Evolutionary conservation across 2,329 filamentous ascomycete genomes (phyloP), one percentile per base, ranked within the genome.

Genomic region (Aspergillus ustus): DNA sequence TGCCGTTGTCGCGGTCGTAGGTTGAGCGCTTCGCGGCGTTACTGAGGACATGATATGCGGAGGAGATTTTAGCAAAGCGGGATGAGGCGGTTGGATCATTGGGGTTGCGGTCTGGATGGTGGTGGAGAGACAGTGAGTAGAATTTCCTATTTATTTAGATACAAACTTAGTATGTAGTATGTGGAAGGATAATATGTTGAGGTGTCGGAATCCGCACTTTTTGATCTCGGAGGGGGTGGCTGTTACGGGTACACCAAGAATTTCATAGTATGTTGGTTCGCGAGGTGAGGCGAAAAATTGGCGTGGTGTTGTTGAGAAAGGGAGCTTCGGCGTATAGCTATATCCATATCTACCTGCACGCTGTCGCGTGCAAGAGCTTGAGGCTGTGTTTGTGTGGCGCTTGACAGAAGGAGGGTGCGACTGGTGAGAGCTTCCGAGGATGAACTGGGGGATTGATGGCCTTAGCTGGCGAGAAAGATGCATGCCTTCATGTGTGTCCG

Each of bases 81-180:
- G 86, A 80, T 4, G 88, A 83, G 64, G 93, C 91, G 61, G 80
- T 74, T 4, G 91, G 90, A 77, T 97, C 90, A 69, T 85, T 74
- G 63, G 85, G 91, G 82, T 98, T 96, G 74, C 89, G 88, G 83
- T 99, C 95, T 1, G 95, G 95, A 78, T 99, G 95, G 84, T 97
- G 90, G 57, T 85, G 81, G 79, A 97, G 96, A 73, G 93, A 97
- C 75, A 98, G 91, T 63, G 85, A 79, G 84, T 97, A 98, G 85
- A 97, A 99, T 75, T 87, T 80, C 68, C 80, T 82, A 52, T 29
- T 48, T 17, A n/a, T 45, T 25, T 48, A 4, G 25, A 2, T 25
- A 4, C 17, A 8, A 19, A 9, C 25, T 50, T 40, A 46, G 28
- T 31, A 3, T 13, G 20, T 25, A 20, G 8, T 37, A 31, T 31